Conservation (phyloP, 1,139 yeast species). For the Scheffersomyces insectosa region DNA sequence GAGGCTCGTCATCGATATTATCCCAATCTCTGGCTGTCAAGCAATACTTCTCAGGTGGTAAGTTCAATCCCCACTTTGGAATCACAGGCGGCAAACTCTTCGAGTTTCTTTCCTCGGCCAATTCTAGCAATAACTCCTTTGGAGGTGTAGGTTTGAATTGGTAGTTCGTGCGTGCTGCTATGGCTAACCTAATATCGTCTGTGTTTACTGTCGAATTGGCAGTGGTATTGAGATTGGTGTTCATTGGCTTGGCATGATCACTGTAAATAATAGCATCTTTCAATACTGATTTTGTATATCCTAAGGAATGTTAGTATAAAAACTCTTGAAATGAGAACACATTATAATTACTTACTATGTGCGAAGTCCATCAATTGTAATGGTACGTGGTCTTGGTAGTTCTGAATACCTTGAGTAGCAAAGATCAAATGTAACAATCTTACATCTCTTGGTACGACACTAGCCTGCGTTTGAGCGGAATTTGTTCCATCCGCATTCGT, state of each 20-base stretch:
- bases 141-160: constrained; percentile 97
- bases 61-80: constrained; percentile 87
- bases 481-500: constrained; percentile 2
- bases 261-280: constrained; percentile 87
- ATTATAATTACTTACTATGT: constrained; percentile 42
- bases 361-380: constrained; percentile 96
- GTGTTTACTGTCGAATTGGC: constrained; percentile 61
- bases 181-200: constrained; percentile 89
- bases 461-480: constrained; percentile 11
- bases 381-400: constrained; percentile 94
- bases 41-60: constrained; percentile 98
- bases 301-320: constrained; percentile 20
- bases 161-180: constrained; percentile 88
- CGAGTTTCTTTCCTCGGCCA: constrained; percentile 90
- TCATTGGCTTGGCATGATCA: constrained; percentile 66
- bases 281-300: constrained; percentile 82
- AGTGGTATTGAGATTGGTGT: constrained; percentile 33
- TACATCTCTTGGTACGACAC: constrained; percentile 79
- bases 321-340: not conserved
- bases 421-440: constrained; percentile 83
- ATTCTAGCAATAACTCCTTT: constrained; percentile 82
- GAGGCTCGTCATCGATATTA: constrained; percentile 35
- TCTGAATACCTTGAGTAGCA: constrained; percentile 90
- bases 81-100: constrained; percentile 89
- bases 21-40: constrained; percentile 82